These are phyloP conservation scores for Plasmodium malariae DNA, from an alignment of 169 alveolate species.

Conservation along the genomic window DNA sequence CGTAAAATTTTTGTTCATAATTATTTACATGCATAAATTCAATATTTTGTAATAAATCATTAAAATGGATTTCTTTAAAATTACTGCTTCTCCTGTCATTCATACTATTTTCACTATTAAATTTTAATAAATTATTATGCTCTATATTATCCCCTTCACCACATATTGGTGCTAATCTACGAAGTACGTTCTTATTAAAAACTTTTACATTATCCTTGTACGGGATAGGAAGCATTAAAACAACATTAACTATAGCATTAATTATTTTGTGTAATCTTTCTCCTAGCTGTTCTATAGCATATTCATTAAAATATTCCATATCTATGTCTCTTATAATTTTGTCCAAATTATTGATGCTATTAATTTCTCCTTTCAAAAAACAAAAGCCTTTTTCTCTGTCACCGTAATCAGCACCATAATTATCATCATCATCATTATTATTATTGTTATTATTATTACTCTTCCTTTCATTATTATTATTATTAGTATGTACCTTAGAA, in stretches of 20 bases:
- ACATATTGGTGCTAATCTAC: conserved; percentile 72
- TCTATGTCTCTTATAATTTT: conserved; percentile 18
- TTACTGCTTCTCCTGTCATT: conserved; percentile 10
- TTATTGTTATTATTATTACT: background rate
- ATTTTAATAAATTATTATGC: conserved; percentile 37
- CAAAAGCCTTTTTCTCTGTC: too few species aligned
- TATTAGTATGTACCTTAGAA: too few species aligned
- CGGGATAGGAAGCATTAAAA: conserved; percentile 66
- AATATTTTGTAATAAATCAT: conserved; percentile 49
- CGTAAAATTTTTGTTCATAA: conserved; percentile 70
- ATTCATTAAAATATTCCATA: conserved; percentile 19
- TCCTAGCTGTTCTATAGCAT: conserved; percentile 22
- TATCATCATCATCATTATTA: background rate
- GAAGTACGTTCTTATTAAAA: conserved; percentile 31
- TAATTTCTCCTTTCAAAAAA: too few species aligned
- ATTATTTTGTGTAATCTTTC: conserved; percentile 35
- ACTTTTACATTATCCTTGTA: conserved; percentile 45
- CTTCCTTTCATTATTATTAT: too few species aligned
- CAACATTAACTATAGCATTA: conserved; percentile 52
- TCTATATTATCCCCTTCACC: conserved; percentile 69
- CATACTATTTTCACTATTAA: conserved; percentile 26
- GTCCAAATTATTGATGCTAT: conserved; percentile 17
- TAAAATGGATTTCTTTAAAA: conserved; percentile 40
- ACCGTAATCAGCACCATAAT: too few species aligned
- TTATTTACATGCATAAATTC: conserved; percentile 69